Base-by-base conservation (phyloP, 2,329 filamentous ascomycete genomes). In the Diaporthe ilicicola region DNA sequence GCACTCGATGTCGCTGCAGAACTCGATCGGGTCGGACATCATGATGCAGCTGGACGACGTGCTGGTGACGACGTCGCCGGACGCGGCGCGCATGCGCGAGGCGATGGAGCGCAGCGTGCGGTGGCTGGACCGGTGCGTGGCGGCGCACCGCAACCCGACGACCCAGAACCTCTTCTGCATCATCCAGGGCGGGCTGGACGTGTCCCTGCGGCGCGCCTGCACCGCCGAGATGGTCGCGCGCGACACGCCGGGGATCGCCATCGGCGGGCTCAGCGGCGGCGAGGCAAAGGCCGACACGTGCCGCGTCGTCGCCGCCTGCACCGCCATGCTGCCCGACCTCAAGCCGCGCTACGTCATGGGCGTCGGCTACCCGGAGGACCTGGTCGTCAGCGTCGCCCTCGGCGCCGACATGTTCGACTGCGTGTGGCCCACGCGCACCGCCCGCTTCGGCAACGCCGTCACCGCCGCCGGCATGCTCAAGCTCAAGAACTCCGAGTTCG, bases 341-440 rank as follows among this genome's bases (percentile, higher is more conserved):
- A 99, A 99, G 82, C 96, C 96, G n/a, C 89, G 96, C 79, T 99
- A 99, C 82, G 95, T 99, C 70, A 99, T 99, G 97, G 96, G 96
- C 22, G 96, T 99, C 75, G 94, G 96, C 15, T 99, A 98, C 81
- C 96, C 96, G 1, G 96, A 98, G 83, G 96, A 99, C 78, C 86
- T 99, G 69, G 89, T 99, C 2, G 95, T 99, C 48, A 97, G 94
- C 67, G 91, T 98, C 4, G 96, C 96, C 1, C 87, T 99, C 0
- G 96, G 96, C 4, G 96, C 96, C 61, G 96, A 99, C 82, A 99
- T 99, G 96, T 99, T 99, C 79, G 96, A 99, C 82, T 99, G 97
- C 79, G 96, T 99, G 8, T 99, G 96, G 96, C 97, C 96, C 1
- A 98, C 96, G 5, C 88, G 96, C 67, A 99, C 96, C 44, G 96